These are phyloP conservation scores for Penicillium waksmanii DNA, from an alignment of 495 filamentous ascomycete species.

Conservation along the genomic window DNA sequence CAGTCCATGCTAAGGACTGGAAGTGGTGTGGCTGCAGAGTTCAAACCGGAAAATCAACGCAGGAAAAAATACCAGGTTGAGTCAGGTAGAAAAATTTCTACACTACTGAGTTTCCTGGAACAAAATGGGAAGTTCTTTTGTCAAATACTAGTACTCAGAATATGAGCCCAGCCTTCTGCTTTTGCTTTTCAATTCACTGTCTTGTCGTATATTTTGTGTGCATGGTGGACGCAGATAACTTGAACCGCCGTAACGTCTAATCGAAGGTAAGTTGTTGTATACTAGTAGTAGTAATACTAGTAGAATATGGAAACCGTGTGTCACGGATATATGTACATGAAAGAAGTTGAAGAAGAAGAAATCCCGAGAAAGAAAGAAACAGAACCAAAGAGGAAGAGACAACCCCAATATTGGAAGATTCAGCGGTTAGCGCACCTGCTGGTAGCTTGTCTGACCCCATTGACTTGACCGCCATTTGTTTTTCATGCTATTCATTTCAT, in stretches of 20 bases:
- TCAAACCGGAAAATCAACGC: background rate
- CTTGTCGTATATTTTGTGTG: background rate
- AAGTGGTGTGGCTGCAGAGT: background rate
- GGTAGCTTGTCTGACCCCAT: conserved; percentile 3
- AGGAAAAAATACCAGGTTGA: background rate
- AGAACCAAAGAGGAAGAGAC: background rate
- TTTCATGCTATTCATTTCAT: conserved; percentile 2
- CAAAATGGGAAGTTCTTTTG: background rate
- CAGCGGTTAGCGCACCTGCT: background rate
- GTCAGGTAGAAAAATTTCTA: background rate
- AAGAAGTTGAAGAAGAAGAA: too few relatives aligned
- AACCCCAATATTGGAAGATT: background rate
- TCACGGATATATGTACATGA: too few relatives aligned
- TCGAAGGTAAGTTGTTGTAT: background rate
- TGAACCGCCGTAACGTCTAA: background rate
- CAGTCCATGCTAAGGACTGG: background rate
- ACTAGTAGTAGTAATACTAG: too few relatives aligned
- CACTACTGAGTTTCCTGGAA: background rate
- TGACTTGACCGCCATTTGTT: conserved; percentile 3
- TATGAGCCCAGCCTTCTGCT: background rate
- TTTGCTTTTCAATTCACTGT: background rate
- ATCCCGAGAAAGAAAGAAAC: background rate
- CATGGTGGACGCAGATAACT: background rate
- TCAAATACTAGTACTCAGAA: background rate
- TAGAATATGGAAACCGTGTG: too few relatives aligned